Evolutionary conservation across 2,329 filamentous ascomycete species (phyloP), one percentile per base, ranked within the genome.

Genomic region (Tolypocladium guangdongense): DNA sequence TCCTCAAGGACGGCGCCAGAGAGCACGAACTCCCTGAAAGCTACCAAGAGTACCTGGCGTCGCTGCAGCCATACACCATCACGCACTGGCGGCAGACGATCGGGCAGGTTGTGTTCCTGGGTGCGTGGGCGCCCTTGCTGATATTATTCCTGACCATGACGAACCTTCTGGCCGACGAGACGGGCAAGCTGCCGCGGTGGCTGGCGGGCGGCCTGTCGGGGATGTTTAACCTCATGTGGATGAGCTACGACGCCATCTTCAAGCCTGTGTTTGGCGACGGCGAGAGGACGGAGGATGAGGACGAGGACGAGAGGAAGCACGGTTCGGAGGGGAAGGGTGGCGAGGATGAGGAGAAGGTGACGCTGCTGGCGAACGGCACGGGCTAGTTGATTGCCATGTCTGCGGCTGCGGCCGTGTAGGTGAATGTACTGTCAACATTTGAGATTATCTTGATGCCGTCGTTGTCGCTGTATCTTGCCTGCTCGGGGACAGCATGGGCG

Each of bases 181-280:
- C 83, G 33, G 90, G 90, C 0, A 80, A 74, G 52, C 72, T 81
- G 51, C 90, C 91, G 0, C 62, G 63, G 14, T 95, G 88, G 88
- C 57, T 92, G 50, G 76, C 72, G 3, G 66, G 67, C 18, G 51
- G 78, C 0, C 73, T 77, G 53, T 77, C 74, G 1, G 66, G 74
- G 1, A 14, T 86, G 2, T 82, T 86, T 55, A 75, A 70, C 18
- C 12, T 70, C 4, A 55, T 73, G 11, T 80, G 77, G 77, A 60
- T 66, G 55, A 59, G 56, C 4, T 78, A 80, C 50, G 77, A 80
- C 51, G 33, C 32, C 2, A 64, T 74, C 2, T 66, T 75, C 59
- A 84, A 82, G 66, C 72, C 69, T 1, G 41, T 85, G 0, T 96
- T 95, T 74, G 92, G 92, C 0, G 88, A 97, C 64, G 93, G 93